Conservation (phyloP, 2,329 filamentous ascomycete genomes). For the Talaromyces verruculosus region DNA sequence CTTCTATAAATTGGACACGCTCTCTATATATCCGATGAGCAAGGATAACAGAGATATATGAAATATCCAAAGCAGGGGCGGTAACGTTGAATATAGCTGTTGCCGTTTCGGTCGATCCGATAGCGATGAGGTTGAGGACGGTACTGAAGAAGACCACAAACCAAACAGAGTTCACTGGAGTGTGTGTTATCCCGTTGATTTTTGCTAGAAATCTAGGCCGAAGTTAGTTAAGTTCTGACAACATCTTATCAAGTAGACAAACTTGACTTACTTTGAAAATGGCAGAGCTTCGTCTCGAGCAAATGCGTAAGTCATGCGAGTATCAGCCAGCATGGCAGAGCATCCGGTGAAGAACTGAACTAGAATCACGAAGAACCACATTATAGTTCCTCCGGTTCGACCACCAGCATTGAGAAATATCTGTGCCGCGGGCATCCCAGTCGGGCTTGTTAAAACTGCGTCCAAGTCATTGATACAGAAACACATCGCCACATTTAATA, state of each 20-base stretch:
- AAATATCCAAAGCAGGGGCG: slow-evolving; percentile 53
- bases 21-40: slow-evolving; percentile 57
- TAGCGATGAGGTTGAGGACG: slow-evolving; percentile 51
- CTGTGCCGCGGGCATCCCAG: slow-evolving; percentile 60
- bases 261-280: slow-evolving; percentile 52
- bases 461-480: slow-evolving; percentile 63
- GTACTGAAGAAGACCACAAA: slow-evolving; percentile 60
- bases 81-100: slow-evolving; percentile 56
- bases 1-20: slow-evolving; percentile 55
- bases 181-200: slow-evolving; percentile 56
- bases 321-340: slow-evolving; percentile 64
- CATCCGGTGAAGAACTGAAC: slow-evolving; percentile 66
- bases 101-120: slow-evolving; percentile 46
- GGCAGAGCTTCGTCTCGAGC: slow-evolving; percentile 61
- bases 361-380: slow-evolving; percentile 63
- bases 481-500: slow-evolving; percentile 63
- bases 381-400: slow-evolving; percentile 55
- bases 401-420: slow-evolving; percentile 62
- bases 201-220: slow-evolving; percentile 50
- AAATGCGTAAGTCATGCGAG: slow-evolving; percentile 63
- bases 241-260: not conserved
- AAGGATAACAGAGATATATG: slow-evolving; percentile 61
- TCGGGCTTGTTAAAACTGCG: slow-evolving; percentile 56
- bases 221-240: not conserved
- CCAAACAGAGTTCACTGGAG: slow-evolving; percentile 64